Base-by-base conservation (phyloP, 2,329 filamentous ascomycete genomes). In the Zymoseptoria brevis region DNA sequence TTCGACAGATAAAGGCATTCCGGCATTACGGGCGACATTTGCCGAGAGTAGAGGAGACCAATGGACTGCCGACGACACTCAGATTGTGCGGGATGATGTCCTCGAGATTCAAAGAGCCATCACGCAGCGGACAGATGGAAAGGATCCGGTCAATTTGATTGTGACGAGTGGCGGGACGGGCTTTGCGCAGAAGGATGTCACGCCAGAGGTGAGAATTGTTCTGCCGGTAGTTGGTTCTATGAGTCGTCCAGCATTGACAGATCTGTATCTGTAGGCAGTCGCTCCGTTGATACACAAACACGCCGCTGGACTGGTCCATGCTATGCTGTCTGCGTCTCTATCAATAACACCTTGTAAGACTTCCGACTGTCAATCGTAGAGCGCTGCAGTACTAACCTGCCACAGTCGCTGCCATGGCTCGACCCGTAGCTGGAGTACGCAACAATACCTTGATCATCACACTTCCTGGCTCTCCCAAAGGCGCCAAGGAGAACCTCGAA, bases 91-190 rank as follows among this genome's bases (percentile, higher is more conserved):
- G 13, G 94, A 99, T 73, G 83, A 85, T 71, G 79, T 86, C 4
- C 73, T 83, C 4, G 80, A 87, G 19, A 96, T 99, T 58, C 90
- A 96, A 70, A 80, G 80, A 16, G 81, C 85, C 55, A 81, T 99
- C 55, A 83, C 79, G 61, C 71, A 77, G 9, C 96, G 90, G 89
- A 80, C 88, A 0, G 91, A 96, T 73, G 80, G 80, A 53, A 73
- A 71, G 3, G 53, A 68, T 8, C 64, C 79, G 3, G 73, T 87
- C 54, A 93, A 96, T 74, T 75, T 97, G 59, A 83, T 99, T 60
- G 74, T 96, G 53, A 93, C 91, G 0, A 96, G 90, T 6, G 94
- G 94, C 21, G 94, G 94, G 1, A 99, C 94, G 1, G 94, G 94
- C 0, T 99, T 99, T 74, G 88, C 94, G 7, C 79, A 85, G 9